phyloP scores from a whole-genome alignment of 495 filamentous ascomycete species.

The Collariella sp. region DNA sequence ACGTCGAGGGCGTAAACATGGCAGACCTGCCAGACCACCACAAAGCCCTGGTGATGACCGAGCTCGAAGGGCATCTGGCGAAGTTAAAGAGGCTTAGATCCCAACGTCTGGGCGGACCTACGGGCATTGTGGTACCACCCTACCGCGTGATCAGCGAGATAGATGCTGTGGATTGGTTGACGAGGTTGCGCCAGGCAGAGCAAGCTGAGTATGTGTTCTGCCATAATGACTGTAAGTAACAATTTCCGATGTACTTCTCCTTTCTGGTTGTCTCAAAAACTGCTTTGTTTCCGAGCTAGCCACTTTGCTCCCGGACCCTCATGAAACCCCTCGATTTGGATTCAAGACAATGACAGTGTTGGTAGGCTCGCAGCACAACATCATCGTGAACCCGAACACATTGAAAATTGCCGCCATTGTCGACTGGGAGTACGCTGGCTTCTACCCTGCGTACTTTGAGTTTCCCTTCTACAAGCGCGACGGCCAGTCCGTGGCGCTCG shows the following conservation, averaged over 20 bases:
- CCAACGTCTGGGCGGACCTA: constrained; percentile 6
- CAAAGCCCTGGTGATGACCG: neutral
- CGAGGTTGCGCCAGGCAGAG: neutral
- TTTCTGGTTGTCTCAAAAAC: too few relatives aligned
- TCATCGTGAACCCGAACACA: constrained; percentile 10
- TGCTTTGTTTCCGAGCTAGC: too few relatives aligned
- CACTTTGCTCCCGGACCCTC: too few relatives aligned
- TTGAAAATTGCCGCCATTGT: constrained; percentile 10
- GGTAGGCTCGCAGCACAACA: constrained; percentile 10
- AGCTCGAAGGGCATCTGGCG: constrained; percentile 3
- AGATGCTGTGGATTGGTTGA: constrained; percentile 1
- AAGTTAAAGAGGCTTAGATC: constrained; percentile 5
- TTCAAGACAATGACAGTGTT: too few relatives aligned
- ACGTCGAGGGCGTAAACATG: constrained; percentile 12
- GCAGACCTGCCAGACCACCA: constrained; percentile 5
- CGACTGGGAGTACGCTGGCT: constrained; percentile 14
- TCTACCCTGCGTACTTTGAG: constrained; percentile 9
- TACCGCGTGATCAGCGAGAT: constrained; percentile 8
- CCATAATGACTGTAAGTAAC: constrained; percentile 10
- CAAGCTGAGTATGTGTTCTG: constrained; percentile 10
- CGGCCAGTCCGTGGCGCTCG: constrained; percentile 5
- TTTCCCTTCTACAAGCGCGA: constrained; percentile 7
- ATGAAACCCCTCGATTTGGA: too few relatives aligned
- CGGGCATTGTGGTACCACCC: constrained; percentile 8
- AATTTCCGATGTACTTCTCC: too few relatives aligned